Evolutionary conservation across 2,329 filamentous ascomycete genomes (phyloP).

Genomic region (Lachnellula arida): DNA sequence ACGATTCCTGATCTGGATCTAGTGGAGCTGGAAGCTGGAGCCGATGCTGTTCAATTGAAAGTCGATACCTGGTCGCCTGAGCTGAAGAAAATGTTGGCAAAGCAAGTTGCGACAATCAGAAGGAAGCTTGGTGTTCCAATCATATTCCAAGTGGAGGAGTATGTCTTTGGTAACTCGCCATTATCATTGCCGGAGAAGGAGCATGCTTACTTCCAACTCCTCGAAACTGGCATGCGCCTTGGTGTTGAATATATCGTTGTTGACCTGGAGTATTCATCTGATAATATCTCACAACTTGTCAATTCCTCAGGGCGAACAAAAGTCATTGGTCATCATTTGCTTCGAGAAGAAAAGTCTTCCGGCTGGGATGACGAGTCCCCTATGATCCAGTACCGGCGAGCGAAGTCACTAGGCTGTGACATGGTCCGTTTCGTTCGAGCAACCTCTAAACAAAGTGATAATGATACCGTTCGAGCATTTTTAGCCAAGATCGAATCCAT

Average conservation of each 20-base stretch:
- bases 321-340: conserved; percentile 48
- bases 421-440: conserved; percentile 51
- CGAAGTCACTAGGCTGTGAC: conserved; percentile 47
- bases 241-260: conserved; percentile 62
- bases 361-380: conserved; percentile 47
- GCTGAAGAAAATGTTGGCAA: conserved; percentile 45
- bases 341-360: conserved; percentile 29
- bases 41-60: conserved; percentile 56
- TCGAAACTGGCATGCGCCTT: conserved; percentile 60
- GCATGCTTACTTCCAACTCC: conserved; percentile 49
- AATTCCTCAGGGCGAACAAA: conserved; percentile 46
- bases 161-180: conserved; percentile 25
- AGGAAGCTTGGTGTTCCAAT: conserved; percentile 52
- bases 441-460: conserved; percentile 46
- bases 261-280: conserved; percentile 51
- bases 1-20: conserved; percentile 50
- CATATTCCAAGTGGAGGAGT: conserved; percentile 53
- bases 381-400: conserved; percentile 45
- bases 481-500: conserved; percentile 25
- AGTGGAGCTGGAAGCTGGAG: conserved; percentile 51
- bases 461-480: conserved; percentile 34
- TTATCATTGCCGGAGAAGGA: conserved; percentile 23
- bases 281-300: conserved; percentile 41
- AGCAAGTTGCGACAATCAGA: conserved; percentile 52
- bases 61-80: conserved; percentile 53